Evolutionary conservation across 805 yeast species (phyloP).

Genomic region (Lipomyces lipofer): DNA sequence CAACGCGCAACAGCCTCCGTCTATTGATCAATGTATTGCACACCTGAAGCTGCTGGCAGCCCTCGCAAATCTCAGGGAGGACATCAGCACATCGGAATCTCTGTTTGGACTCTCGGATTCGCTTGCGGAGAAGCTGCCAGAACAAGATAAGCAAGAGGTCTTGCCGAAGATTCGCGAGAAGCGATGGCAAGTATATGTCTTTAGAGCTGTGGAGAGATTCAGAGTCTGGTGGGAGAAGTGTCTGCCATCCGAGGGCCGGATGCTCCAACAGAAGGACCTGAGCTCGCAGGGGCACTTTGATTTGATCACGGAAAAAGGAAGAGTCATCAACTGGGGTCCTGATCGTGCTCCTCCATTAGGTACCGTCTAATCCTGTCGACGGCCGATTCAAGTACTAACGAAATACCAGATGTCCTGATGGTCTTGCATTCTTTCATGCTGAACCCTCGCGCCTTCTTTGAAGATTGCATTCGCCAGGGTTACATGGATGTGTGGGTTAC

Average conservation of each 20-base stretch:
- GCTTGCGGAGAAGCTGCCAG: not conserved
- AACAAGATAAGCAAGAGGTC: not conserved
- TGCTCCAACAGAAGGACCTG: not conserved
- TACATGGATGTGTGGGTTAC: conserved; percentile 1
- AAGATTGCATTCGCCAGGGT: conserved; percentile 21
- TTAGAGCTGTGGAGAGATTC: not conserved
- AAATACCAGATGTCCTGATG: conserved; percentile 29
- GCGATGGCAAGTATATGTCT: conserved; percentile 4
- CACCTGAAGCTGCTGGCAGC: conserved; percentile 1
- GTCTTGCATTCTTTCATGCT: conserved; percentile 32
- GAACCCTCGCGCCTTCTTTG: conserved; percentile 27
- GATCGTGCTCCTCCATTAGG: conserved; percentile 1
- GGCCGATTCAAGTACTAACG: not conserved
- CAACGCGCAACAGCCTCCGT: not conserved
- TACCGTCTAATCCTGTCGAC: not conserved
- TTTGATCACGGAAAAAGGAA: not conserved
- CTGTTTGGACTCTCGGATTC: not conserved
- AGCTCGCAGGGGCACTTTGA: not conserved
- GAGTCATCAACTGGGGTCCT: conserved; percentile 2
- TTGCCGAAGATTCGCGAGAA: conserved; percentile 3
- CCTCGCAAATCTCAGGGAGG: conserved; percentile 2
- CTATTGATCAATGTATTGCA: not conserved
- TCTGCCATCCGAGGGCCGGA: conserved; percentile 1
- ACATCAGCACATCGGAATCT: not conserved
- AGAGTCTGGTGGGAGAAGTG: conserved; percentile 1